Percentiles rank a stretch among this genome's conserved stretches.
Conservation (phyloP, 108 stramenopile species). For the Fistulifera solaris region DNA sequence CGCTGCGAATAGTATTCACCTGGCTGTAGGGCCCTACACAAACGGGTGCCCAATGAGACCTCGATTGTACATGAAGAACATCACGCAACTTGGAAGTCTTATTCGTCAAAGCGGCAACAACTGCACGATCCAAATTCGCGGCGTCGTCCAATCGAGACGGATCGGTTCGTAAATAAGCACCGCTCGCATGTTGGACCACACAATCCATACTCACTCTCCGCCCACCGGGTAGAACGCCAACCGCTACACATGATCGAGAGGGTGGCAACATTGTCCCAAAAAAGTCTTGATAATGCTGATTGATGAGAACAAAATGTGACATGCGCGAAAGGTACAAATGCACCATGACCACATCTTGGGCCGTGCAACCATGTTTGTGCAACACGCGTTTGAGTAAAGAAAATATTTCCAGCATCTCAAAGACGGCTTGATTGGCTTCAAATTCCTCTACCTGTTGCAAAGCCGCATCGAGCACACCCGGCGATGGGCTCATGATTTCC, state of each 20-base stretch:
- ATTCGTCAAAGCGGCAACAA: conserved; percentile 30
- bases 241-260: conserved; percentile 74
- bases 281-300: conserved; percentile 75
- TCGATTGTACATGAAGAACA: conserved; percentile 90
- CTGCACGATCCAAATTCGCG: neutral
- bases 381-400: conserved; percentile 26
- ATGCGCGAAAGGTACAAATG: conserved; percentile 91
- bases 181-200: conserved; percentile 60
- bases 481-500: conserved; percentile 49
- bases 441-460: conserved; percentile 4
- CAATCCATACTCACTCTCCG: conserved; percentile 77
- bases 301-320: conserved; percentile 81
- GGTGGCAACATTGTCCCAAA: conserved; percentile 74
- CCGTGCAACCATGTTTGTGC: conserved; percentile 23
- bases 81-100: conserved; percentile 49
- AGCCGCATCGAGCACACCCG: conserved; percentile 18
- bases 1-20: conserved; percentile 79
- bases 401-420: conserved; percentile 46
- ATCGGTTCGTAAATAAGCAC: conserved; percentile 45
- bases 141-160: neutral
- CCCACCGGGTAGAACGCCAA: conserved; percentile 63
- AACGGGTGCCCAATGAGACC: conserved; percentile 93
- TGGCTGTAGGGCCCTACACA: conserved; percentile 99
- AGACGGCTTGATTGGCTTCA: conserved; percentile 55
- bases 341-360: conserved; percentile 82